Conservation (phyloP, 805 yeast genomes). For the Metschnikowia borealis region DNA sequence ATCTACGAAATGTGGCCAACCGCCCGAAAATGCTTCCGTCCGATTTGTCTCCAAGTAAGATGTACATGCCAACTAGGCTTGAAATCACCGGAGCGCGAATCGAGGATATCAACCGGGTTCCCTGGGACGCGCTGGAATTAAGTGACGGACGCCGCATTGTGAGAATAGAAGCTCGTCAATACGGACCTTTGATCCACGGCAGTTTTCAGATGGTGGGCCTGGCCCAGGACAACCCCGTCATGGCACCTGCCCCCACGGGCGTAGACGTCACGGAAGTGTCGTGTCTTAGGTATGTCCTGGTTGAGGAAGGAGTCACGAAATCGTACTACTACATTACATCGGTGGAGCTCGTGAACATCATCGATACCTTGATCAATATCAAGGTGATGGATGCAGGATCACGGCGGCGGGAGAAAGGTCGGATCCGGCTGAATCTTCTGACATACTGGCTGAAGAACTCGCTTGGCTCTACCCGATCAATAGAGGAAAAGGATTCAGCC, state of each 20-base stretch:
- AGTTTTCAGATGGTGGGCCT: slow-evolving; percentile 47
- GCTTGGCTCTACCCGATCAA: slow-evolving; percentile 43
- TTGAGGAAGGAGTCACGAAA: slow-evolving; percentile 18
- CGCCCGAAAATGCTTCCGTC: neutral
- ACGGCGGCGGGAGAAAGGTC: slow-evolving; percentile 60
- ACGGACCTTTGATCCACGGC: slow-evolving; percentile 44
- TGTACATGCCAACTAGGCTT: slow-evolving; percentile 44
- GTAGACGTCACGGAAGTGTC: slow-evolving; percentile 56
- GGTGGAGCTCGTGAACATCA: slow-evolving; percentile 64
- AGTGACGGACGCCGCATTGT: slow-evolving; percentile 54
- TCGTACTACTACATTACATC: slow-evolving; percentile 53
- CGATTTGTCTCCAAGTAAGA: neutral
- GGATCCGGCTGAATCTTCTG: slow-evolving; percentile 61
- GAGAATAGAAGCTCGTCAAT: slow-evolving; percentile 52
- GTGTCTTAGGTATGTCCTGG: slow-evolving; percentile 46
- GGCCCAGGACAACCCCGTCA: slow-evolving; percentile 45
- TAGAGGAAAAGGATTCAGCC: slow-evolving; percentile 2
- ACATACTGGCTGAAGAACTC: slow-evolving; percentile 66
- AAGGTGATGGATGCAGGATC: slow-evolving; percentile 44
- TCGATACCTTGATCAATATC: slow-evolving; percentile 56
- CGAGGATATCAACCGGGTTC: slow-evolving; percentile 47
- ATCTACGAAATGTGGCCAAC: slow-evolving; percentile 4
- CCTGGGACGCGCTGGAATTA: slow-evolving; percentile 46
- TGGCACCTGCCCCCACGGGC: slow-evolving; percentile 35
- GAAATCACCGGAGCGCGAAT: slow-evolving; percentile 43